Conservation (phyloP, 2,329 filamentous ascomycete genomes). For the Phoma herbarum region DNA sequence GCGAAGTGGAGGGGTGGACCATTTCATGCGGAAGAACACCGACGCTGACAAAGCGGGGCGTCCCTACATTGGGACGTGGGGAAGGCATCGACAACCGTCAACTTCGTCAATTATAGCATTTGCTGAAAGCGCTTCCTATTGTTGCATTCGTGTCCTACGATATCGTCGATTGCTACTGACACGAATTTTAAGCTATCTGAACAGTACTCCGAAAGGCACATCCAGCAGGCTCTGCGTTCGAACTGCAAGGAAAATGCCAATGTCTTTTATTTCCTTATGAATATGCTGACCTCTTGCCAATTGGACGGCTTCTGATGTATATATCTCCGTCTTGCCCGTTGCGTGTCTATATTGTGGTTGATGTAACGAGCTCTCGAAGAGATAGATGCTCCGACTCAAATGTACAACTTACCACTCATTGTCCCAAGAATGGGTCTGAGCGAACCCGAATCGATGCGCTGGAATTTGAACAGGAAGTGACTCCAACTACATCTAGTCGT, state of each 20-base stretch:
- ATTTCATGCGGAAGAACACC: neutral
- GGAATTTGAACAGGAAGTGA: neutral
- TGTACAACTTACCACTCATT: too few relatives aligned
- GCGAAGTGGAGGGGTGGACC: constrained; percentile 11
- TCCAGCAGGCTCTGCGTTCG: neutral
- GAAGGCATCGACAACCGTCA: neutral
- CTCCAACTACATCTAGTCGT: neutral
- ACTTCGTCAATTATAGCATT: neutral
- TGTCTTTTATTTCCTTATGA: too few relatives aligned
- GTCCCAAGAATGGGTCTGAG: neutral
- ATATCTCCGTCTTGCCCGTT: neutral
- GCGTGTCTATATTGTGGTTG: neutral
- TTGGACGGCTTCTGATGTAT: neutral
- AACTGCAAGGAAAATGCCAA: neutral
- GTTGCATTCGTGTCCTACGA: neutral
- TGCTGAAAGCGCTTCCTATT: neutral
- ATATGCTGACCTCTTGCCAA: neutral
- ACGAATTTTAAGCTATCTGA: neutral
- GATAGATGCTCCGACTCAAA: neutral
- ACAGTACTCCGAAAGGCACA: neutral
- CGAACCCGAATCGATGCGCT: neutral
- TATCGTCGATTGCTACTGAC: neutral
- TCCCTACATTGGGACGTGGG: constrained; percentile 1
- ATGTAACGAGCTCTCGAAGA: neutral
- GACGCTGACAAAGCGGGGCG: constrained; percentile 4